Evolutionary conservation across 1,139 yeast species (phyloP), one percentile per base, ranked within the genome.

Genomic region (Citeromyces siamensis): DNA sequence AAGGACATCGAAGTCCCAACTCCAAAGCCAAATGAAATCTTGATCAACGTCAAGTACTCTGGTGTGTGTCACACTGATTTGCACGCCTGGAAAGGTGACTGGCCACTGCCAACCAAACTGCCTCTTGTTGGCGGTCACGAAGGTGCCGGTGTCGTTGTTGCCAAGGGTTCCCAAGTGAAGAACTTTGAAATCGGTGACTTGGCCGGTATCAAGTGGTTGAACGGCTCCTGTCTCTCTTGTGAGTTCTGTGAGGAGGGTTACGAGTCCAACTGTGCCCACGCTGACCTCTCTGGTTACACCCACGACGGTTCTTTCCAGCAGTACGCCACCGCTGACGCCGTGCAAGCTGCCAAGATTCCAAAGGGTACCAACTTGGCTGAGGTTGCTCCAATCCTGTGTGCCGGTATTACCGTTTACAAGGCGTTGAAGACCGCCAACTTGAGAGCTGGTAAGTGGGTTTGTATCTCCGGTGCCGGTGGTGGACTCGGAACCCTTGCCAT

Each of bases 101-200:
- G 85, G 85, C 85, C 85, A 42, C 60, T 75, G 49, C 66, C 53
- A 38, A 66, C 74, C 44, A 78, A 78, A 56, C 65, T 77, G 46
- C 85, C 86, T 28, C 64, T 79, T 44, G 83, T 79, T 34, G 86
- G 86, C 50, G 88, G 88, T 51, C 88, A 79, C 56, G 88, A 79
- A 62, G 90, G 90, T 63, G 85, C 85, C 32, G 88, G 88, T 60
- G 70, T 71, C 27, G 86, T 79, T 46, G 86, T 79, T 38, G 85
- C 70, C 34, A 62, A 71, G 57, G 88, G 88, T 48, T 64, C 64
- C 33, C 71, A 72, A 48, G 88, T 78, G 40, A 65, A 56, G 34
- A 76, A 77, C 47, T 79, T 79, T 65, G 64, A 77, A 52, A 59
- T 77, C 43, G 86, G 86, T 53, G 85, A 78, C 50, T 64, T 53